phyloP scores from a whole-genome alignment of 208 protist genomes.

The Trichomonas gallinae region DNA sequence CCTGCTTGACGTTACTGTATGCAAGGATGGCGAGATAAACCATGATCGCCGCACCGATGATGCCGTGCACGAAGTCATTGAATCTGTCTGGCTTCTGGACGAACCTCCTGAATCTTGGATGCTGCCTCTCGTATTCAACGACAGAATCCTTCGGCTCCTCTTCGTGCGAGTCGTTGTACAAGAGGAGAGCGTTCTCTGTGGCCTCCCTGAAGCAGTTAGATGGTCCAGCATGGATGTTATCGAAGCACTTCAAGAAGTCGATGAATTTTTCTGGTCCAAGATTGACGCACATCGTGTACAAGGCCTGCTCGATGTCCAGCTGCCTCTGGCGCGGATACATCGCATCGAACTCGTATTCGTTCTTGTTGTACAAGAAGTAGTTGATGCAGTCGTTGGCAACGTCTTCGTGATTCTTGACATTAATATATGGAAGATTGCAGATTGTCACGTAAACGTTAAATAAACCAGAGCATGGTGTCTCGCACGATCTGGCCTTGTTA shows the following conservation, averaged over 20 bases:
- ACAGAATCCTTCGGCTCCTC: neutral
- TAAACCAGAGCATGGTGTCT: neutral
- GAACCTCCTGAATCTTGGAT: neutral
- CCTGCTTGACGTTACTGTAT: neutral
- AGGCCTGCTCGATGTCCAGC: neutral
- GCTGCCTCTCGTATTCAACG: neutral
- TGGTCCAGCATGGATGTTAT: neutral
- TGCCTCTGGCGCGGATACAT: neutral
- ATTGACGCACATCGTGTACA: neutral
- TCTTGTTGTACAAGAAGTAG: neutral
- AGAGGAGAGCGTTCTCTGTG: neutral
- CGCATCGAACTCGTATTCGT: neutral
- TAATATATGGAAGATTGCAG: neutral
- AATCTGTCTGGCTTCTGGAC: neutral
- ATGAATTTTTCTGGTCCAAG: neutral
- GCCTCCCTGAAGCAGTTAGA: neutral
- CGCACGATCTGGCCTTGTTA: neutral
- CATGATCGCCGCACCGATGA: neutral
- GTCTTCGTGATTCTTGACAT: neutral
- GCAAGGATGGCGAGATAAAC: neutral
- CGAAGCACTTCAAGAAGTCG: neutral
- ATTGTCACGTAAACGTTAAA: neutral
- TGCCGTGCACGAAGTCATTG: neutral
- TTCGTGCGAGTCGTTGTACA: neutral
- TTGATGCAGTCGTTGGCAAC: neutral